A percentile compares a stretch with the other conserved stretches of the same genome.
phyloP scores from a whole-genome alignment of 345 rosid genomes.

The Gossypium anomalum region DNA sequence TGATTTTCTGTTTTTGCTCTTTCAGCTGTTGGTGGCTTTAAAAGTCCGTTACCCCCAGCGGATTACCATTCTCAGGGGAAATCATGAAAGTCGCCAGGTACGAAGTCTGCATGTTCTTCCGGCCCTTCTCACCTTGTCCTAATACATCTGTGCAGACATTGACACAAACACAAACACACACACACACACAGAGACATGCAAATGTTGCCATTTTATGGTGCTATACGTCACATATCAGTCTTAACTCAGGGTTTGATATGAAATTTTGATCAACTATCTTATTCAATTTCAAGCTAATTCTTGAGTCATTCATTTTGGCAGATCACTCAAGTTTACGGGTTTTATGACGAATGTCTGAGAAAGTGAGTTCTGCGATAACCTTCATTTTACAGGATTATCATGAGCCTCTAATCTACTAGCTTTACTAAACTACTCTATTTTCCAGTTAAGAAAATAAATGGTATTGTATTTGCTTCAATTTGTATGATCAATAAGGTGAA shows the following conservation, averaged over 20 bases:
- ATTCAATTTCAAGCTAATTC: slow-evolving; percentile 23
- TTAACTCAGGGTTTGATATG: background rate
- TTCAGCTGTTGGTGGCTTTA: slow-evolving; percentile 71
- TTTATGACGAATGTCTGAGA: slow-evolving; percentile 95
- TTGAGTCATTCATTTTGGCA: slow-evolving; percentile 36
- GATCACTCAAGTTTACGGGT: slow-evolving; percentile 99
- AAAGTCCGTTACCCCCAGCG: slow-evolving; percentile 80
- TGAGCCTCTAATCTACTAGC: background rate
- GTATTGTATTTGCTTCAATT: background rate
- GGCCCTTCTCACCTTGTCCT: background rate
- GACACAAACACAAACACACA: background rate
- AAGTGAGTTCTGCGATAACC: slow-evolving; percentile 61
- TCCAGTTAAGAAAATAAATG: background rate
- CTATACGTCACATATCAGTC: background rate
- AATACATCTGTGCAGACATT: background rate
- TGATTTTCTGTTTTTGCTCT: slow-evolving; percentile 9
- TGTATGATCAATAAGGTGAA: slow-evolving; percentile 11
- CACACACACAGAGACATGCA: no score
- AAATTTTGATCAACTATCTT: background rate
- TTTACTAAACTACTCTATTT: background rate
- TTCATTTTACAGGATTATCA: slow-evolving; percentile 12
- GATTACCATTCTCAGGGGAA: slow-evolving; percentile 81
- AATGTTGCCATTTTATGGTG: background rate
- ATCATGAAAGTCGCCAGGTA: slow-evolving; percentile 94
- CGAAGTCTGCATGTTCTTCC: background rate